Conservation (phyloP, 345 rosid species). For the Luvunga scandens region DNA sequence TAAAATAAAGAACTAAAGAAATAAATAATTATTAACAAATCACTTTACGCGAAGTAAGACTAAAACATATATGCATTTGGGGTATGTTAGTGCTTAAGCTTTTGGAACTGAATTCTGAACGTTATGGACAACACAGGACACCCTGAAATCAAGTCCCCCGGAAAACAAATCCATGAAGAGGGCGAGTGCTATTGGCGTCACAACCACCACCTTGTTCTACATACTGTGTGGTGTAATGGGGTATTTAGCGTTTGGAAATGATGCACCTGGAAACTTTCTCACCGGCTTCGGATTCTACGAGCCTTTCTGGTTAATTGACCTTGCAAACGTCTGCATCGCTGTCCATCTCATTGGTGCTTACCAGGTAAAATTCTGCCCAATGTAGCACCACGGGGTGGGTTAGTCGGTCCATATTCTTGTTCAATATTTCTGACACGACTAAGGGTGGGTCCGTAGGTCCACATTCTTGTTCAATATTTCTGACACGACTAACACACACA, state of each 20-base stretch:
- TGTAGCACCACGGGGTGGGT: neutral
- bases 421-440: neutral
- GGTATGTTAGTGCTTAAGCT: neutral
- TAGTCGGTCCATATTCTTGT: neutral
- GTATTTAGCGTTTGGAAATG: slow-evolving; percentile 83
- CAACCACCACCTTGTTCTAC: slow-evolving; percentile 70
- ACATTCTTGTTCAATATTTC: neutral
- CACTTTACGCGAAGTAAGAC: no score
- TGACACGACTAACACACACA: slow-evolving; percentile 14
- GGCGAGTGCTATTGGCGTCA: slow-evolving; percentile 52
- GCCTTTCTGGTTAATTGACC: slow-evolving; percentile 80
- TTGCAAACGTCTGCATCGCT: slow-evolving; percentile 83
- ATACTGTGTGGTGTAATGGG: slow-evolving; percentile 73
- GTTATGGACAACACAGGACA: slow-evolving; percentile 38
- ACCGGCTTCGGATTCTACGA: slow-evolving; percentile 89
- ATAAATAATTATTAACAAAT: no score
- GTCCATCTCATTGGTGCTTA: slow-evolving; percentile 81
- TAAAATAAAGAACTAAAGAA: no score
- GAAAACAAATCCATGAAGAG: slow-evolving; percentile 70
- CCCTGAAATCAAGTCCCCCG: slow-evolving; percentile 55
- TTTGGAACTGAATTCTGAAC: neutral
- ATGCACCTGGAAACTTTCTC: slow-evolving; percentile 83
- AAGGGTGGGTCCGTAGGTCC: neutral
- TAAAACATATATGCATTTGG: neutral
- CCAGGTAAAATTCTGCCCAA: slow-evolving; percentile 43